Base-by-base conservation (phyloP, 257 asterid species). In the Nicotiana tomentosiformis region DNA sequence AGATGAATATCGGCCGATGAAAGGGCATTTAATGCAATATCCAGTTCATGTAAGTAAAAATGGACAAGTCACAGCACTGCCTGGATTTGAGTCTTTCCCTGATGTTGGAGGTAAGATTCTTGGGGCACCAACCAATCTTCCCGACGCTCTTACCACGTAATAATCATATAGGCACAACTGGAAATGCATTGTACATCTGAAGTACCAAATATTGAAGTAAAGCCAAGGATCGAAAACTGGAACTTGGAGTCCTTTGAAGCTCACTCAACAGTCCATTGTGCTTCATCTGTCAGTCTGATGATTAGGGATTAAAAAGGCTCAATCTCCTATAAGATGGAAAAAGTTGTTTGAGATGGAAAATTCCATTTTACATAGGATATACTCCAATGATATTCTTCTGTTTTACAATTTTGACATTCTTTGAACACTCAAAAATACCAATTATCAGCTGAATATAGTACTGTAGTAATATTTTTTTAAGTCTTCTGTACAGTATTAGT, bases 81-180 rank as follows among this genome's bases (percentile, higher is more conserved):
- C 94, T 2, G 97, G 93, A 60, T 67, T 88, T 5, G 96, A 93
- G 79, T 85, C 39, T 66, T 94, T 94, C 79, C 97, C 97, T 0
- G 98, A 94, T 65, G 91, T 93, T 33, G 95, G 97, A 37, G 98
- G 97, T 49, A 94, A 91, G 87, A 89, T 94, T 66, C 87, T 91
- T 17, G 97, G 98, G 57, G 93, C 95, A 46, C 94, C 95, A 3
- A 87, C 93, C 26, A 90, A 87, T 61, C 89, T 96, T 39, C 99
- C 99, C 2, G 98, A 96, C 83, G 98, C 97, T 79, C 90, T 96
- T 84, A 96, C 98, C 5, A 96, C 97, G 14, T 95, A 86, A 83
- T 58, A 77, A 57, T 72, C 39, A 14, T 1, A 39, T 39, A n/a
- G 77, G 33, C 57, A 69, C 77, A 69, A 39, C 33, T 39, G 10